Percentiles rank a stretch among this genome's conserved stretches.
Conservation (phyloP, 257 asterid genomes). For the Handroanthus guayacan region DNA sequence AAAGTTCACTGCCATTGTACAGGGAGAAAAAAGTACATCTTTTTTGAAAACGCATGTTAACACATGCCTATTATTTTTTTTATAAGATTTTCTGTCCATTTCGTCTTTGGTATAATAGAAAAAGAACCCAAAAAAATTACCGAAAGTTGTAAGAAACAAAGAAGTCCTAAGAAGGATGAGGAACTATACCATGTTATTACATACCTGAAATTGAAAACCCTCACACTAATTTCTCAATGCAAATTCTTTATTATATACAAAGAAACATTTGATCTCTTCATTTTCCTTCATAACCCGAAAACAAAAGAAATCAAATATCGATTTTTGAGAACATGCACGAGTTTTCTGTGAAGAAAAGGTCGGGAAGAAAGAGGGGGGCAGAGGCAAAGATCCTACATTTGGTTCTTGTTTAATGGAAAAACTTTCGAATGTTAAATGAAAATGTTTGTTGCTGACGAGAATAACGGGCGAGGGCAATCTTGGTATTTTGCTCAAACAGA, state of each 20-base stretch:
- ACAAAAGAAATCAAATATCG: not conserved
- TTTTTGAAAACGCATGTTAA: too few relatives aligned
- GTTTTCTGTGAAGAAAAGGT: slow-evolving; percentile 1
- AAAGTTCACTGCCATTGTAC: too few relatives aligned
- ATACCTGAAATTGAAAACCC: slow-evolving; percentile 37
- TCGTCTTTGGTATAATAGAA: not conserved
- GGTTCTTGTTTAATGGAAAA: slow-evolving; percentile 27
- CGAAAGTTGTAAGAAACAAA: not conserved
- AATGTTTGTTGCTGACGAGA: slow-evolving; percentile 36
- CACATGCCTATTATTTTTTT: too few relatives aligned
- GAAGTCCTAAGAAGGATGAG: not conserved
- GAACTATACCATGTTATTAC: not conserved
- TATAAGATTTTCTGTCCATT: too few relatives aligned
- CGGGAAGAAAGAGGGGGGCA: not conserved
- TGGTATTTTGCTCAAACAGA: slow-evolving; percentile 29
- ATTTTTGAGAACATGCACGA: slow-evolving; percentile 28
- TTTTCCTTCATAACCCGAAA: slow-evolving; percentile 3
- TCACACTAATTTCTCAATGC: slow-evolving; percentile 9
- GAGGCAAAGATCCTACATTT: not conserved
- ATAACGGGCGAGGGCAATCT: slow-evolving; percentile 48
- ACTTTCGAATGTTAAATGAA: slow-evolving; percentile 27
- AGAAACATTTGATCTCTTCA: not conserved
- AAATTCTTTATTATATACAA: slow-evolving; percentile 19
- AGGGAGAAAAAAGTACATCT: too few relatives aligned
- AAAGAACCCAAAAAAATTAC: not conserved